These are phyloP conservation scores for Pythium biforme DNA, from an alignment of 352 stramenopile genomes.

Conservation along the genomic window DNA sequence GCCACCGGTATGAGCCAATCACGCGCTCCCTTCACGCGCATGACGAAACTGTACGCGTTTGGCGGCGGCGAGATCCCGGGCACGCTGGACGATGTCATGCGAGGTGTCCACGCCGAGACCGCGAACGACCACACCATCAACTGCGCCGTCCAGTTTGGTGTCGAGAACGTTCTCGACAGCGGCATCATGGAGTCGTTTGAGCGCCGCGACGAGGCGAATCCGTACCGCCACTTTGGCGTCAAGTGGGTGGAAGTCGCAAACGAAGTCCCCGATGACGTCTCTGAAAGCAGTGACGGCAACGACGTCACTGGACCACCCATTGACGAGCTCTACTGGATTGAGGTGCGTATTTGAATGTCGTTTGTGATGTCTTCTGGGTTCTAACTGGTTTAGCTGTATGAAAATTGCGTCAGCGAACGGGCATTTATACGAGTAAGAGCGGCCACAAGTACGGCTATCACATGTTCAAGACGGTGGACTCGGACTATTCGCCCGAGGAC, in stretches of 20 bases:
- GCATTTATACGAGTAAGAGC: slow-evolving; percentile 30
- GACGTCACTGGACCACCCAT: slow-evolving; percentile 18
- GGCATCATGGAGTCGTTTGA: slow-evolving; percentile 52
- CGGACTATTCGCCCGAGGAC: slow-evolving; percentile 12
- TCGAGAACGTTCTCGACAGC: slow-evolving; percentile 36
- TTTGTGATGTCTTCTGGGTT: background rate
- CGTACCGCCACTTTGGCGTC: slow-evolving; percentile 56
- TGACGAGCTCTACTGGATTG: slow-evolving; percentile 62
- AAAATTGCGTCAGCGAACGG: slow-evolving; percentile 29
- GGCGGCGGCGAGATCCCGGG: slow-evolving; percentile 44
- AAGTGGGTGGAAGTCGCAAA: slow-evolving; percentile 53
- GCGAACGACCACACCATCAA: slow-evolving; percentile 40
- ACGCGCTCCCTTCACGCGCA: slow-evolving; percentile 18
- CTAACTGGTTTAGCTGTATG: background rate
- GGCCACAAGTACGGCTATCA: slow-evolving; percentile 52
- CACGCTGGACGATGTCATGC: slow-evolving; percentile 50
- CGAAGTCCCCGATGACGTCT: background rate
- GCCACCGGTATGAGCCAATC: background rate
- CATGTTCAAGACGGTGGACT: slow-evolving; percentile 61
- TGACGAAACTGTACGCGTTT: slow-evolving; percentile 55
- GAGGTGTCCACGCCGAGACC: slow-evolving; percentile 46
- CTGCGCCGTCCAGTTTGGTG: slow-evolving; percentile 49
- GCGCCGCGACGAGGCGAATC: slow-evolving; percentile 26
- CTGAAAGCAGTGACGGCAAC: slow-evolving; percentile 22
- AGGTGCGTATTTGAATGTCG: slow-evolving; percentile 11